Conservation (phyloP, 2,329 filamentous ascomycete genomes). For the Fulvia fulva region DNA sequence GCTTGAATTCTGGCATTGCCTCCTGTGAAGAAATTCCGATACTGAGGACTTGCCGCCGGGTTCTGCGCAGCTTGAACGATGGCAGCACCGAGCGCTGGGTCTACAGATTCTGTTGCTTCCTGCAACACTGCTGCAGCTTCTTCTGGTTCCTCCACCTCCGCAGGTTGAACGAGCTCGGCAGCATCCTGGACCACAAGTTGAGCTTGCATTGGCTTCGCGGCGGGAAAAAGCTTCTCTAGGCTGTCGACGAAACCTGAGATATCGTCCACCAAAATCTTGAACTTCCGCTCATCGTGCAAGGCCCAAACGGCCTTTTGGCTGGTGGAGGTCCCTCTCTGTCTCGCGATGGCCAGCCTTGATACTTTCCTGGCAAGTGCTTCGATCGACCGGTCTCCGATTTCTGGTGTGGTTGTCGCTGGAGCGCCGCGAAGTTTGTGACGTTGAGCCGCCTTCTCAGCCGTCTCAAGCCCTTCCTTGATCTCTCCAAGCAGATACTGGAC, state of each 20-base stretch:
- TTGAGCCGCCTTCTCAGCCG: too few species aligned
- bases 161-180: background rate
- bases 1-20: background rate
- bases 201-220: background rate
- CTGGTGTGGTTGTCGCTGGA: too few species aligned
- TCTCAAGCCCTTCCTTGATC: conserved; percentile 5
- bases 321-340: conserved; percentile 1
- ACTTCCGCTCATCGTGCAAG: conserved; percentile 11
- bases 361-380: background rate
- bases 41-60: too few species aligned
- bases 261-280: conserved; percentile 6
- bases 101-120: conserved; percentile 3
- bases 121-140: background rate
- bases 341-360: background rate
- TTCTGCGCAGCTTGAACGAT: too few species aligned
- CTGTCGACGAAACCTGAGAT: too few species aligned
- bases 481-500: conserved; percentile 5
- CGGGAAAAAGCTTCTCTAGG: conserved; percentile 7
- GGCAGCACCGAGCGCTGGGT: background rate
- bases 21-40: too few species aligned
- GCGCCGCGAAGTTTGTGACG: too few species aligned
- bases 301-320: conserved; percentile 9
- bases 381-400: background rate
- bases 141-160: background rate
- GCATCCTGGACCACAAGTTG: background rate